These are phyloP conservation scores for Elymus sibiricus DNA, from an alignment of 176 grass and related monocot species.

Conservation along the genomic window DNA sequence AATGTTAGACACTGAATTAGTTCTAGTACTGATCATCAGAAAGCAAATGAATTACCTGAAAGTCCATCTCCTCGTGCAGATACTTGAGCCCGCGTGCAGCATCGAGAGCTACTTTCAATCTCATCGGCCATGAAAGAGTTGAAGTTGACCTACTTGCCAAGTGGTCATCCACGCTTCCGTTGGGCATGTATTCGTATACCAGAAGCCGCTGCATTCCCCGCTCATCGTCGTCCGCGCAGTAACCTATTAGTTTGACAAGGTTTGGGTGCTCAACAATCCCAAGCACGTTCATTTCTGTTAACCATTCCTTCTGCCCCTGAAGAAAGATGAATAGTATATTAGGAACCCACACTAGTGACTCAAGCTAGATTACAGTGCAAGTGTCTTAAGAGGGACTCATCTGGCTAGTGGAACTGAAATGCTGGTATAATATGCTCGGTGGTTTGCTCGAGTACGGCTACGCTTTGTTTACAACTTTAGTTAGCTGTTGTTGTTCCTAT, in stretches of 20 bases:
- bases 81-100: slow-evolving; percentile 80
- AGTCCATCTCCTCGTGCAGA: slow-evolving; percentile 96
- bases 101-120: slow-evolving; percentile 84
- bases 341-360: neutral
- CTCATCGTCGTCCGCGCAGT: slow-evolving; percentile 93
- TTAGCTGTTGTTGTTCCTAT: neutral
- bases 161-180: slow-evolving; percentile 90
- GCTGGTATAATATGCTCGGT: neutral
- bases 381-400: slow-evolving; percentile 7
- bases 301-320: slow-evolving; percentile 98
- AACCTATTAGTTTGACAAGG: slow-evolving; percentile 95
- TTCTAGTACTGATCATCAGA: neutral
- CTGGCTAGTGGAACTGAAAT: neutral
- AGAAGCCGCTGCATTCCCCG: slow-evolving; percentile 83
- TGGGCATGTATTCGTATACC: slow-evolving; percentile 96
- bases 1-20: neutral
- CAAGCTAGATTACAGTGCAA: slow-evolving; percentile 16
- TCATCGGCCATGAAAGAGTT: slow-evolving; percentile 90
- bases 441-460: neutral
- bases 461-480: neutral
- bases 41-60: slow-evolving; percentile 65
- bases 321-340: slow-evolving; percentile 25
- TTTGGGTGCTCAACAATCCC: slow-evolving; percentile 90
- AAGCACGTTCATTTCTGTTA: slow-evolving; percentile 97
- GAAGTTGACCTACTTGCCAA: slow-evolving; percentile 60